phyloP scores from a whole-genome alignment of 75 land plant species.

The Pinus tabuliformis region DNA sequence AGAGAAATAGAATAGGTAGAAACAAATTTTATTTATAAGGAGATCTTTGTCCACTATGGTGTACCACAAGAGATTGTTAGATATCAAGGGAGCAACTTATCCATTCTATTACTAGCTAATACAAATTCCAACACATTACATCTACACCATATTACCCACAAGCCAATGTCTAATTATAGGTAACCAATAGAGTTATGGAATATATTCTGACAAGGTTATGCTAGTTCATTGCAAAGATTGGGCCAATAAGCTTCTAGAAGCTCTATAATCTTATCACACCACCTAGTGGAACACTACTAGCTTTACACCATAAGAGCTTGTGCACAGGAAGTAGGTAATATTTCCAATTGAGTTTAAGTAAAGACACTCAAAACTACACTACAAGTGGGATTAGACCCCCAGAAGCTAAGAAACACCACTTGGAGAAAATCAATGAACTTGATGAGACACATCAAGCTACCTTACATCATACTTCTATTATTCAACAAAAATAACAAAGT shows the following conservation, averaged over 20 bases:
- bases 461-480: too few species aligned
- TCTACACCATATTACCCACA: neutral
- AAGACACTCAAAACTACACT: too few species aligned
- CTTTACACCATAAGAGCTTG: neutral
- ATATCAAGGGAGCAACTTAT: too few species aligned
- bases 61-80: too few species aligned
- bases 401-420: too few species aligned
- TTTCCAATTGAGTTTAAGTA: neutral
- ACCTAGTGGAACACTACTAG: neutral
- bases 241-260: neutral
- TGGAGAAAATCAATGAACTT: too few species aligned
- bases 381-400: too few species aligned
- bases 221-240: neutral
- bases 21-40: too few species aligned
- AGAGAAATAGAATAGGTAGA: too few species aligned
- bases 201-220: neutral
- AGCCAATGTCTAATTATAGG: neutral
- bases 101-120: neutral
- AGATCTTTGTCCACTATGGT: too few species aligned
- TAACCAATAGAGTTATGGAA: neutral
- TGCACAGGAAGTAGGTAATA: neutral
- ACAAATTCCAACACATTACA: neutral
- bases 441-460: too few species aligned
- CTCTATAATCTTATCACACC: neutral
- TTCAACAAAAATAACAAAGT: too few species aligned